These are phyloP conservation scores for Aphanomyces stellatus DNA, from an alignment of 352 stramenopile genomes.

Conservation along the genomic window DNA sequence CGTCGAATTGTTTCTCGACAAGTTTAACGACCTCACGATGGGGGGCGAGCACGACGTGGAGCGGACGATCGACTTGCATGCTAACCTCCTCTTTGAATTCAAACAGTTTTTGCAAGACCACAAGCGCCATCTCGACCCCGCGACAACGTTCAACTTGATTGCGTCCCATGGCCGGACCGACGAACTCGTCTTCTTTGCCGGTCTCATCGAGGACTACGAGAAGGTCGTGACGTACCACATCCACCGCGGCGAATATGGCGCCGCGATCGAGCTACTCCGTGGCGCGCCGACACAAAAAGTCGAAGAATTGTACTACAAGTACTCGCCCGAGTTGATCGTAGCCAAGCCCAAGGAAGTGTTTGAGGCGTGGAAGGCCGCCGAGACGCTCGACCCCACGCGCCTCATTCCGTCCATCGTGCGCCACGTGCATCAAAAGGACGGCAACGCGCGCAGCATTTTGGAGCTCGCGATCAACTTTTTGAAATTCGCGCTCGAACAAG, in stretches of 20 bases:
- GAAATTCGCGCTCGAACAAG: conserved; percentile 90
- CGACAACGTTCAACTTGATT: conserved; percentile 88
- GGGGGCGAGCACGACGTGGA: not conserved
- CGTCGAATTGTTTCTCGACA: conserved; percentile 88
- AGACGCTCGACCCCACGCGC: conserved; percentile 83
- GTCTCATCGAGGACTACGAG: conserved; percentile 91
- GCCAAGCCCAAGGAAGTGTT: conserved; percentile 88
- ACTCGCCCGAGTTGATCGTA: conserved; percentile 88
- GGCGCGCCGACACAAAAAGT: conserved; percentile 86
- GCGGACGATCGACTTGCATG: conserved; percentile 59
- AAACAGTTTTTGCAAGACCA: conserved; percentile 89
- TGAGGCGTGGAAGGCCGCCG: conserved; percentile 85
- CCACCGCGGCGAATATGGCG: conserved; percentile 80
- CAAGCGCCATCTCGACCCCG: conserved; percentile 75
- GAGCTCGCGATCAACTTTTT: conserved; percentile 90
- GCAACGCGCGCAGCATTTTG: conserved; percentile 40
- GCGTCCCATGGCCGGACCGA: conserved; percentile 86
- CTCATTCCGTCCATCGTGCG: conserved; percentile 90
- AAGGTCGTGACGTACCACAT: conserved; percentile 91
- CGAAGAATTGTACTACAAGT: conserved; percentile 92
- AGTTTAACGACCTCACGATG: conserved; percentile 80
- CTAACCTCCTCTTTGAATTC: conserved; percentile 85
- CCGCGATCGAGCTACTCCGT: conserved; percentile 82
- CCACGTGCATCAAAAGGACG: conserved; percentile 75
- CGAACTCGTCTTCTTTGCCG: conserved; percentile 89